These are phyloP conservation scores for Tetrapisispora iriomotensis DNA, from an alignment of 805 yeast species.

Conservation along the genomic window DNA sequence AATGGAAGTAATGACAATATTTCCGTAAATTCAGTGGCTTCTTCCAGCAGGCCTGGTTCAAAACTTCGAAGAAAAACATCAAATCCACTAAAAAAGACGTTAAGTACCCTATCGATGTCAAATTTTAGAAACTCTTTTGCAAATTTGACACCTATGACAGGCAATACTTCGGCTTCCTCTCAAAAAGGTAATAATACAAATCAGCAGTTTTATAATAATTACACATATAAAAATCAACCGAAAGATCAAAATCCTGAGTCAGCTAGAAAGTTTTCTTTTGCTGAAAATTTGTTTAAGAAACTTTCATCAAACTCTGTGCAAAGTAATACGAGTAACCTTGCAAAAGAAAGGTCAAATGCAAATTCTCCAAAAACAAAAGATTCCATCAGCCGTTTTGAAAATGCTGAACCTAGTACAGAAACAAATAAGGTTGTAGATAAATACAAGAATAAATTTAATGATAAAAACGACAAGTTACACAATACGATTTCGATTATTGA, in stretches of 20 bases:
- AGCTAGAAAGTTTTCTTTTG: conserved; percentile 21
- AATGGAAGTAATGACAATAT: conserved; percentile 2
- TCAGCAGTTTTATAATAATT: background rate
- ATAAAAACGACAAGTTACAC: background rate
- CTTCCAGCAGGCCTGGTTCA: background rate
- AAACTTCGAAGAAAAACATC: conserved; percentile 1
- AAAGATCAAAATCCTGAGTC: conserved; percentile 5
- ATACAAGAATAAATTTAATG: background rate
- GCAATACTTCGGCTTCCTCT: too few species aligned
- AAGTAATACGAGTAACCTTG: too few species aligned
- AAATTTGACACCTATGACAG: conserved; percentile 1
- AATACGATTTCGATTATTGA: too few species aligned
- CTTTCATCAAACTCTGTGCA: conserved; percentile 7
- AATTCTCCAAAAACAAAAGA: too few species aligned
- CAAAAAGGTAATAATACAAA: background rate
- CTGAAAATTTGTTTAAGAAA: conserved; percentile 18
- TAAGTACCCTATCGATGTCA: conserved; percentile 18
- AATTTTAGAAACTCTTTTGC: conserved; percentile 2
- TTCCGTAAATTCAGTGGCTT: background rate
- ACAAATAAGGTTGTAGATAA: background rate
- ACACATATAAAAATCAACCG: background rate
- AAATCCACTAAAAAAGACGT: conserved; percentile 12
- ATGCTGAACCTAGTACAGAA: background rate
- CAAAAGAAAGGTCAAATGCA: too few species aligned
- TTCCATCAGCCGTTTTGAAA: too few species aligned